Evolutionary conservation across 2,329 filamentous ascomycete genomes (phyloP).

Genomic region (Colletotrichum aenigma): DNA sequence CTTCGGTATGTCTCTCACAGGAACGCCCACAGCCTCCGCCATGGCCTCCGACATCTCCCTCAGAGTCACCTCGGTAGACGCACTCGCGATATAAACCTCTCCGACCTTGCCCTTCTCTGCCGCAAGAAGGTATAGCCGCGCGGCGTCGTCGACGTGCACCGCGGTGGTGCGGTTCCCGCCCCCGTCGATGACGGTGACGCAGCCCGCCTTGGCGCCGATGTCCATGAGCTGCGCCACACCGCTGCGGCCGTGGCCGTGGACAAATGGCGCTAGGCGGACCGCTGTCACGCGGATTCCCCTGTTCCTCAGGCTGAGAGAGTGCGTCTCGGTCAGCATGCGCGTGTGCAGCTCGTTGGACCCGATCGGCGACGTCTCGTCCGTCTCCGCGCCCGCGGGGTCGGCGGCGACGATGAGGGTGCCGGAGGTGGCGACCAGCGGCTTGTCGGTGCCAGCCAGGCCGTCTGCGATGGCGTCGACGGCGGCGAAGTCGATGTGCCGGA

Average conservation of each 20-base stretch:
- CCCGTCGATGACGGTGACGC: background rate
- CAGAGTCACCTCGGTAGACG: conserved; percentile 32
- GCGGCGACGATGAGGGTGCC: conserved; percentile 30
- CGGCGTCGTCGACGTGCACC: background rate
- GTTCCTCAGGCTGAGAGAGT: accelerated
- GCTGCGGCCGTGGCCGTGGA: background rate
- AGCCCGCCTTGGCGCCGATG: background rate
- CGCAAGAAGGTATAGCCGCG: background rate
- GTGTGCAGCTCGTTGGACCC: background rate
- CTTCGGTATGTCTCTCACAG: conserved; percentile 21
- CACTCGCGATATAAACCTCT: conserved; percentile 36
- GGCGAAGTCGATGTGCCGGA: conserved; percentile 32
- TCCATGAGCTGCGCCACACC: background rate
- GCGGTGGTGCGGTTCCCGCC: background rate
- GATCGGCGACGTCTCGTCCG: conserved; percentile 24
- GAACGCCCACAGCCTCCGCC: conserved; percentile 24
- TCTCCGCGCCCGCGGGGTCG: conserved; percentile 31
- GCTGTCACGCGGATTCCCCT: background rate
- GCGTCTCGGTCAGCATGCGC: background rate
- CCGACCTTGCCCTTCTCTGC: conserved; percentile 29
- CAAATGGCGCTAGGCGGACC: background rate
- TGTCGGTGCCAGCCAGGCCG: background rate
- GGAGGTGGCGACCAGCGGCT: conserved; percentile 34
- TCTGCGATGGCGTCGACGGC: conserved; percentile 40
- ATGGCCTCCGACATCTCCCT: conserved; percentile 31